phyloP scores from a whole-genome alignment of 345 rosid species.

The Salix suchowensis region DNA sequence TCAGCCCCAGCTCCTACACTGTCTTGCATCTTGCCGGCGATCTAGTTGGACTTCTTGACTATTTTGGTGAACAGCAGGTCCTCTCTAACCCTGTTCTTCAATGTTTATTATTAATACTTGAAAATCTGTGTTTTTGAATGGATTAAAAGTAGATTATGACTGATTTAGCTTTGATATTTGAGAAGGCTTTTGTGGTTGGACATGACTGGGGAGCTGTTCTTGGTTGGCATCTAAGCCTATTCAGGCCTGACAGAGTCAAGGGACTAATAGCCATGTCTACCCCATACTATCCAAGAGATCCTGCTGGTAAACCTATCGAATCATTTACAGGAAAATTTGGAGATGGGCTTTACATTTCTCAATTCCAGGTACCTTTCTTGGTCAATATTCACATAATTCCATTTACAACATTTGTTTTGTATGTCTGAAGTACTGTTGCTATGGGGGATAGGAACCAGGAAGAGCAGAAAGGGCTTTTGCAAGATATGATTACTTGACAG shows the following conservation, averaged over 20 bases:
- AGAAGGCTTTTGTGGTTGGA: slow-evolving; percentile 60
- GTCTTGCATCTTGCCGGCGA: slow-evolving; percentile 51
- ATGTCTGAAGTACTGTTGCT: neutral
- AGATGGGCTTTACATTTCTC: slow-evolving; percentile 51
- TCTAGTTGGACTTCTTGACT: slow-evolving; percentile 47
- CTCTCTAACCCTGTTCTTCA: neutral
- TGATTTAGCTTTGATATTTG: neutral
- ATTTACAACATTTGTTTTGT: too few species aligned
- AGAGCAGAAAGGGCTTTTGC: slow-evolving; percentile 70
- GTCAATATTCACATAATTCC: neutral
- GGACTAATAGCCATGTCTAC: slow-evolving; percentile 43
- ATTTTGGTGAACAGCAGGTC: slow-evolving; percentile 49
- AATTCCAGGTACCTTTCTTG: slow-evolving; percentile 50
- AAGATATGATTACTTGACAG: slow-evolving; percentile 49
- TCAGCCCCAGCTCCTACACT: slow-evolving; percentile 41
- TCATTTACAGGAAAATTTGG: slow-evolving; percentile 26
- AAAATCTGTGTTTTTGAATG: neutral
- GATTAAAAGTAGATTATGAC: neutral
- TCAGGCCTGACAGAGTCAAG: slow-evolving; percentile 55
- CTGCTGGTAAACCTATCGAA: slow-evolving; percentile 29
- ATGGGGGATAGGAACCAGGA: slow-evolving; percentile 50
- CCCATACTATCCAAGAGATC: slow-evolving; percentile 42
- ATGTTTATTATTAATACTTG: neutral
- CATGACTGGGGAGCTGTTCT: slow-evolving; percentile 67
- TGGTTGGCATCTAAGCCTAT: slow-evolving; percentile 50